Evolutionary conservation across 2,329 filamentous ascomycete genomes (phyloP).

Genomic region (Hymenoscyphus fructigenus): DNA sequence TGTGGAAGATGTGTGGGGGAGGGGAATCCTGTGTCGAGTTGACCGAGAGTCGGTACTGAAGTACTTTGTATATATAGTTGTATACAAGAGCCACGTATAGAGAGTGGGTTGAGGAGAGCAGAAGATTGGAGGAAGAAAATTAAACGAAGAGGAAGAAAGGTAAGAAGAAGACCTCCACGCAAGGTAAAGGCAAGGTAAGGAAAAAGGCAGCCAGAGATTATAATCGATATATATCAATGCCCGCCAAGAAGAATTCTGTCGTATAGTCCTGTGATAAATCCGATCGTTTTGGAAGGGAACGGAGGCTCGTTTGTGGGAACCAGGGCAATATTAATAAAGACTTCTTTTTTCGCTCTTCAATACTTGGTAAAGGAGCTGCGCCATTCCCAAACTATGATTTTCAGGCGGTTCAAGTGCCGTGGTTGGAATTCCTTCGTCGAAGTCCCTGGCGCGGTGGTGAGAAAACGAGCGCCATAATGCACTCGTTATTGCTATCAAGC

Average conservation of each 20-base stretch:
- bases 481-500: conserved; percentile 16
- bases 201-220: not conserved
- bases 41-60: not conserved
- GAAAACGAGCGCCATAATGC: not conserved
- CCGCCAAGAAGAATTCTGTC: not conserved
- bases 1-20: conserved; percentile 8
- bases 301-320: not conserved
- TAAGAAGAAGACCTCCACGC: not conserved
- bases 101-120: not conserved
- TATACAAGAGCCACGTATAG: not conserved
- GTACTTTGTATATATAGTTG: not conserved
- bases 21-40: not conserved
- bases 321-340: conserved; percentile 6
- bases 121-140: not conserved
- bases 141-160: not conserved
- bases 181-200: not conserved
- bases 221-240: not conserved
- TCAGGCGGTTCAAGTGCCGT: not conserved
- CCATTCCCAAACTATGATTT: not conserved
- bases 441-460: not conserved
- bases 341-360: not conserved
- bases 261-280: not conserved
- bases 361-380: not conserved
- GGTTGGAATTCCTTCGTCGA: not conserved
- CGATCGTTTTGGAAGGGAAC: not conserved